Evolutionary conservation across 805 yeast genomes (phyloP).

Genomic region (Yarrowia yakushimensis): DNA sequence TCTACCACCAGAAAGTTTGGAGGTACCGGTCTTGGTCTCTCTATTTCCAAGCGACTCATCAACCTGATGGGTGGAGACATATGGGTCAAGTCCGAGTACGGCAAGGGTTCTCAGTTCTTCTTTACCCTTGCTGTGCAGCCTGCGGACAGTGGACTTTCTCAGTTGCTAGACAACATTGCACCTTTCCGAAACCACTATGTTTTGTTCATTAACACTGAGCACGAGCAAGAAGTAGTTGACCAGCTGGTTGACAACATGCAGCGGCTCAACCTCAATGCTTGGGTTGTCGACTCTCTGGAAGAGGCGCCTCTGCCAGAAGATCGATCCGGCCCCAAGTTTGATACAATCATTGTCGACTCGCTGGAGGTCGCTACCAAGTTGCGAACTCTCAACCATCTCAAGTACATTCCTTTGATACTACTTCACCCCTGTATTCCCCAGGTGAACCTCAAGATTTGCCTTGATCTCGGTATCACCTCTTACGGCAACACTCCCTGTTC

Average conservation of each 20-base stretch:
- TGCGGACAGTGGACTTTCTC: slow-evolving; percentile 55
- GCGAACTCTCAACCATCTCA: slow-evolving; percentile 68
- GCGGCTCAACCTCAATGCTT: slow-evolving; percentile 59
- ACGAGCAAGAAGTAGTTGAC: slow-evolving; percentile 48
- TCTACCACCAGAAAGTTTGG: slow-evolving; percentile 90
- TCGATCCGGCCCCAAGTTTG: slow-evolving; percentile 50
- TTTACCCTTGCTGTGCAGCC: slow-evolving; percentile 79
- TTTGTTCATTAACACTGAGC: slow-evolving; percentile 65
- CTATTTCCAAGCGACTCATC: slow-evolving; percentile 81
- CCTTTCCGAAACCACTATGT: slow-evolving; percentile 72
- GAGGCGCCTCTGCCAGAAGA: slow-evolving; percentile 50
- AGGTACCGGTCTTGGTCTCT: slow-evolving; percentile 86
- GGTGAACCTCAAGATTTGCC: slow-evolving; percentile 73
- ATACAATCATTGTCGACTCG: slow-evolving; percentile 78
- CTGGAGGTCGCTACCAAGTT: slow-evolving; percentile 68
- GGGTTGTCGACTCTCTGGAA: slow-evolving; percentile 52
- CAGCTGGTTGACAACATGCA: slow-evolving; percentile 51
- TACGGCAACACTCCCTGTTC: slow-evolving; percentile 89
- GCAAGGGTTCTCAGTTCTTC: slow-evolving; percentile 77
- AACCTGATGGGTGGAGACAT: slow-evolving; percentile 92
- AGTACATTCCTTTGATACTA: slow-evolving; percentile 79
- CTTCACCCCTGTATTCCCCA: slow-evolving; percentile 72
- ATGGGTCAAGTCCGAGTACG: slow-evolving; percentile 81
- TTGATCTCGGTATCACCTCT: slow-evolving; percentile 81
- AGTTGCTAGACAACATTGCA: slow-evolving; percentile 63